phyloP scores from a whole-genome alignment of 495 filamentous ascomycete genomes.

The Penicillium manginii region DNA sequence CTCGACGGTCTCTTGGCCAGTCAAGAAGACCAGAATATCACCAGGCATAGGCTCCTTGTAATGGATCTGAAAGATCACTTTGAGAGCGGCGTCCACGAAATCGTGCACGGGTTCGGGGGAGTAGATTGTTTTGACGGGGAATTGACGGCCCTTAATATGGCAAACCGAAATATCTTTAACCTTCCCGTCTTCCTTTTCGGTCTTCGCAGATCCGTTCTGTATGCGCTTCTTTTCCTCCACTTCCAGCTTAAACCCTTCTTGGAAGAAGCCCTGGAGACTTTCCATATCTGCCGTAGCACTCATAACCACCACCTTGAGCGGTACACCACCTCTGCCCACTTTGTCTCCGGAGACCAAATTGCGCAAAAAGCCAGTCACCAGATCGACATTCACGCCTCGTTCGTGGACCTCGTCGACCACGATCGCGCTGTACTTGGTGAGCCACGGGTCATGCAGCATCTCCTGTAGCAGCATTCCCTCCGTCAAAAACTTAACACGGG shows the following conservation, averaged over 20 bases:
- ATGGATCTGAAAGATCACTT: conserved; percentile 87
- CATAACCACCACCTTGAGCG: conserved; percentile 92
- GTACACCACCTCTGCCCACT: conserved; percentile 66
- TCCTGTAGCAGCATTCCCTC: conserved; percentile 98
- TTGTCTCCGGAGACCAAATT: conserved; percentile 63
- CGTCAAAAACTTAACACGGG: conserved; percentile 89
- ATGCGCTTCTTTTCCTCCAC: conserved; percentile 19
- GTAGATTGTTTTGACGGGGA: conserved; percentile 80
- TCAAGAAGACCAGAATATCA: conserved; percentile 91
- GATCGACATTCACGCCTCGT: conserved; percentile 92
- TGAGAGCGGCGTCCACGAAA: conserved; percentile 79
- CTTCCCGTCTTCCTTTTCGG: conserved; percentile 6
- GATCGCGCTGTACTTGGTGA: conserved; percentile 84
- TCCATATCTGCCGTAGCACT: conserved; percentile 93
- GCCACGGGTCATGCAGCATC: conserved; percentile 80
- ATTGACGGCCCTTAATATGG: conserved; percentile 86
- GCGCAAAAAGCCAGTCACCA: conserved; percentile 84
- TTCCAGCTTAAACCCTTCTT: conserved; percentile 38
- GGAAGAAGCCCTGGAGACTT: conserved; percentile 75
- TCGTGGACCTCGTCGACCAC: conserved; percentile 98
- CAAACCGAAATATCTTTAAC: conserved; percentile 55
- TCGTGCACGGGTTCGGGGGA: conserved; percentile 77
- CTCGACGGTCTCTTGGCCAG: conserved; percentile 92
- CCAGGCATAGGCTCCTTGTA: conserved; percentile 86
- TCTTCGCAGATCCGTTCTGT: conserved; percentile 10